Evolutionary conservation across 176 grass and related monocot genomes (phyloP).

Genomic region (Raddia distichophylla): DNA sequence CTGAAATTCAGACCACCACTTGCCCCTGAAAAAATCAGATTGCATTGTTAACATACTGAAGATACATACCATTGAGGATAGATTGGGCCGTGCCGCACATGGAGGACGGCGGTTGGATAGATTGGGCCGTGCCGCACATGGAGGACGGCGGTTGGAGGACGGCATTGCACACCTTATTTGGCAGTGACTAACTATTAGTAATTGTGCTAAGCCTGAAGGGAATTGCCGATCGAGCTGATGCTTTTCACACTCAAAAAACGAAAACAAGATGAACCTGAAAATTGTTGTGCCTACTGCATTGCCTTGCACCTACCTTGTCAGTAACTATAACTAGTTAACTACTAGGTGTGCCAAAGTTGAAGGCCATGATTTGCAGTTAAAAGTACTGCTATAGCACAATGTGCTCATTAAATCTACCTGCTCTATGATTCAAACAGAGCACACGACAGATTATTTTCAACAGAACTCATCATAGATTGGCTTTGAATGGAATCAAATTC

Average conservation of each 20-base stretch:
- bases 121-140: constrained; percentile 22
- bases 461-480: not conserved
- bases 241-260: too few species aligned
- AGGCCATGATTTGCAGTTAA: not conserved
- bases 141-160: too few species aligned
- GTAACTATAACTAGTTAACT: not conserved
- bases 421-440: not conserved
- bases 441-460: not conserved
- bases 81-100: constrained; percentile 34
- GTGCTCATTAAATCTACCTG: not conserved
- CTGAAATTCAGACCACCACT: not conserved
- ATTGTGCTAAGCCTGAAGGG: too few species aligned
- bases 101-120: too few species aligned
- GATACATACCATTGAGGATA: constrained; percentile 64
- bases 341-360: not conserved
- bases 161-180: too few species aligned
- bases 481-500: not conserved
- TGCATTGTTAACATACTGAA: not conserved
- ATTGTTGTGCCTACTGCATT: not conserved
- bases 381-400: not conserved
- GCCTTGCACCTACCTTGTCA: not conserved
- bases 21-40: not conserved
- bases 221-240: too few species aligned
- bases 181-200: too few species aligned
- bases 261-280: not conserved